These are phyloP conservation scores for Chrysoporthe austroafricana DNA, from an alignment of 2,329 filamentous ascomycete species.

Conservation along the genomic window DNA sequence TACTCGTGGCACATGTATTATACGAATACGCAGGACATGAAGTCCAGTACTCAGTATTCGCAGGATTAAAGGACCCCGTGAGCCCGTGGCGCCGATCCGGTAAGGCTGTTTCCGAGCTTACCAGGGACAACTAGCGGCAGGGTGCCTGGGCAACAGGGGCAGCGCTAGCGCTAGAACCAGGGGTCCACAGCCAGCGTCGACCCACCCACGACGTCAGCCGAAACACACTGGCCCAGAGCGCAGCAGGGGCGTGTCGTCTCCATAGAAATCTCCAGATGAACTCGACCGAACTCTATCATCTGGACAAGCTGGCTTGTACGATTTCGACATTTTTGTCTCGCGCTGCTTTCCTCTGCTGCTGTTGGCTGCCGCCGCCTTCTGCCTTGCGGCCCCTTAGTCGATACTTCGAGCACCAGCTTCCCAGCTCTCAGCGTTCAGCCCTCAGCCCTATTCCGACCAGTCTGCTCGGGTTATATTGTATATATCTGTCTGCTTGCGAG, in stretches of 20 bases:
- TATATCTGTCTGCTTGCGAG: background rate
- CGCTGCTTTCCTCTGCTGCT: background rate
- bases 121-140: background rate
- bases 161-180: background rate
- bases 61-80: background rate
- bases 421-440: background rate
- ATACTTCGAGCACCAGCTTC: background rate
- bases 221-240: constrained; percentile 7
- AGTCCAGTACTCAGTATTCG: background rate
- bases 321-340: background rate
- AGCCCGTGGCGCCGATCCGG: background rate
- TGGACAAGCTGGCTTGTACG: constrained; percentile 13
- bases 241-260: background rate
- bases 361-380: background rate
- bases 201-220: constrained; percentile 9
- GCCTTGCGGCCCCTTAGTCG: background rate
- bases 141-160: no score
- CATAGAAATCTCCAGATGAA: constrained; percentile 16
- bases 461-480: background rate
- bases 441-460: background rate
- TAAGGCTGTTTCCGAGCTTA: background rate
- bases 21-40: background rate
- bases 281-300: background rate
- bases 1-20: background rate
- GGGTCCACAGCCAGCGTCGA: background rate